Base-by-base conservation (phyloP, 768 basidiomycete genomes). In the Piloderma croceum region DNA sequence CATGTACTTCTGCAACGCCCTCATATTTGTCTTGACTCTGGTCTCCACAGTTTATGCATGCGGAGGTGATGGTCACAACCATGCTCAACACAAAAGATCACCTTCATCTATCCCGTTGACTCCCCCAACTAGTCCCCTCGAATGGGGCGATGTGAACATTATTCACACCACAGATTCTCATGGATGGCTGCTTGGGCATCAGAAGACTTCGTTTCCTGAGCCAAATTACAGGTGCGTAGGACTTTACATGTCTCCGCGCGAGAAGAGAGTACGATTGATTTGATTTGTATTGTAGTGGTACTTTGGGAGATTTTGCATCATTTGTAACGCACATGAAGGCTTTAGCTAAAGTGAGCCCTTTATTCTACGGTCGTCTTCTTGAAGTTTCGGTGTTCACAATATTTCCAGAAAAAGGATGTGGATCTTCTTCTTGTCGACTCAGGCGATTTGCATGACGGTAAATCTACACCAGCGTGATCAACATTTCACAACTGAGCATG, bases 91-190 rank as follows among this genome's bases (percentile, higher is more conserved):
- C 35, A 64, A 58, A 42, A 65, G 71, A 39, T 63, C 65, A 37
- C 58, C 62, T 37, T 69, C 74, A 0, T 59, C 67, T 34, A 47
- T 61, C 11, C 62, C 63, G 11, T 58, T 81, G 24, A 63, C 76
- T 1, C 69, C 69, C 13, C 90, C 90, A 4, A 72, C 74, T 41
- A 68, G 80, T 17, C 73, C 77, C 18, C 70, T 94, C 11, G 74
- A 77, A 38, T 92, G 90, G 91, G 79, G 83, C n/a, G 88, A 92
- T 52, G 71, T 93, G 55, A 93, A 93, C 55, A 74, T 92, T 51
- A 71, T 92, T 33, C 79, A 83, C 51, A 92, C 89, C 3, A 92
- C 91, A 0, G 90, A 92, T 58, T 85, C 76, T 27, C 82, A 86
- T 63, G 77, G 83, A 20, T 83, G 83, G 83, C 65, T 93, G 3